phyloP scores from a whole-genome alignment of 2,329 filamentous ascomycete species.

The Colletotrichum sp. region DNA sequence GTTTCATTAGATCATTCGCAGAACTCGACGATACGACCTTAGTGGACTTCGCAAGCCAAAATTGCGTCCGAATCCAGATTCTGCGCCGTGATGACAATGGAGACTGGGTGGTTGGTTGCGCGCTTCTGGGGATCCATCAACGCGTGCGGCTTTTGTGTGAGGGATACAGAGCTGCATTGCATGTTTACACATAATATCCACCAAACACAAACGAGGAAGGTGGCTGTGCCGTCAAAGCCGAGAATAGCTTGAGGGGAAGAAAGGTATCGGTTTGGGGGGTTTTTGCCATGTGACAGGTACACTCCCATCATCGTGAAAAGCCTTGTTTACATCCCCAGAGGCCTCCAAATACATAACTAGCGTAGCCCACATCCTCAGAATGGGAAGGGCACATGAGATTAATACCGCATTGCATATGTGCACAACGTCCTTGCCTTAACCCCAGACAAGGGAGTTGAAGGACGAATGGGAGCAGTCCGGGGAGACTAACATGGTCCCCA shows the following conservation, averaged over 20 bases:
- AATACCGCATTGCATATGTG: slow-evolving; percentile 9
- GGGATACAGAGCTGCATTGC: background rate
- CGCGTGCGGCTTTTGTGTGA: background rate
- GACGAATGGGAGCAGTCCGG: background rate
- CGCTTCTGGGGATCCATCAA: background rate
- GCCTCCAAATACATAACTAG: background rate
- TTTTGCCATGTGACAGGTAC: background rate
- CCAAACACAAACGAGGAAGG: background rate
- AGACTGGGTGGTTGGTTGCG: background rate
- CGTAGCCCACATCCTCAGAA: background rate
- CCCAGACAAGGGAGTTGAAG: background rate
- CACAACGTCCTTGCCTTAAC: background rate
- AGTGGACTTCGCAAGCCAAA: background rate
- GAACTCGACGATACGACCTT: background rate
- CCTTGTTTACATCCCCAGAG: background rate
- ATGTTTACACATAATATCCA: background rate
- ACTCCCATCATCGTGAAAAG: background rate
- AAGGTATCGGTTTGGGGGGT: background rate
- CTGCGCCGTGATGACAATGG: background rate
- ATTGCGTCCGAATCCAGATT: background rate
- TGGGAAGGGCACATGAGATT: background rate
- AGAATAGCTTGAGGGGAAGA: background rate
- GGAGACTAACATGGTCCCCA: background rate
- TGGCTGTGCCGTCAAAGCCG: background rate
- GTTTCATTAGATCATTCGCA: background rate